Conservation (phyloP, 495 filamentous ascomycete species). For the Neurospora terricola region DNA sequence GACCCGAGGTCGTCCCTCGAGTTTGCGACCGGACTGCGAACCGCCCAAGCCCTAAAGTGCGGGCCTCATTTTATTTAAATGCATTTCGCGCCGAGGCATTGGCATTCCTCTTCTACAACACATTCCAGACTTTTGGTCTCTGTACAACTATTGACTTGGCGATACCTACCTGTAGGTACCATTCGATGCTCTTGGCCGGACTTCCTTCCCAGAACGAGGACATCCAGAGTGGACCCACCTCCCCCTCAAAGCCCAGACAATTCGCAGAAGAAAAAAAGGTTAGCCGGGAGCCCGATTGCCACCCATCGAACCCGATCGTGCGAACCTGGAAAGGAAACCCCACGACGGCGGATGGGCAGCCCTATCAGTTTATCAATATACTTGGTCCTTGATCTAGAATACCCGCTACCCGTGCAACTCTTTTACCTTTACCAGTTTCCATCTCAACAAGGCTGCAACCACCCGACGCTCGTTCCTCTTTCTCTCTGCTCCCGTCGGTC, state of each 20-base stretch:
- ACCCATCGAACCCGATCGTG: neutral
- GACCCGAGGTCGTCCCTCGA: neutral
- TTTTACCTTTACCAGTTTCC: neutral
- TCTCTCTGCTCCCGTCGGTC: neutral
- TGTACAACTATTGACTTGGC: neutral
- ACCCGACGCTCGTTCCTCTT: neutral
- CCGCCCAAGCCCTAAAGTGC: neutral
- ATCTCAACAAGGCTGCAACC: neutral
- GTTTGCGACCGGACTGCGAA: neutral
- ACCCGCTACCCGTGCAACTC: neutral
- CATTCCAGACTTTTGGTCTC: neutral
- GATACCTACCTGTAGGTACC: neutral
- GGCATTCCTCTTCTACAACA: neutral
- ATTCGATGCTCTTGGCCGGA: neutral
- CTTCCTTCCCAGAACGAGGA: neutral
- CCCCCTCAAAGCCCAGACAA: neutral
- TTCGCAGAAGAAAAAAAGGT: neutral
- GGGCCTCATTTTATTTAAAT: neutral
- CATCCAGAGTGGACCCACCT: neutral
- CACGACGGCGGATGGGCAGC: neutral
- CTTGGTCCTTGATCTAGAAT: neutral
- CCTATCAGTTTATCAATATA: neutral
- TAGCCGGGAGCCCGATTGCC: neutral
- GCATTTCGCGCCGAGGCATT: neutral
- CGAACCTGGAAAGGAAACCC: neutral